These are phyloP conservation scores for Gypsophila paniculata DNA, from an alignment of 179 eudicot genomes.

Conservation along the genomic window DNA sequence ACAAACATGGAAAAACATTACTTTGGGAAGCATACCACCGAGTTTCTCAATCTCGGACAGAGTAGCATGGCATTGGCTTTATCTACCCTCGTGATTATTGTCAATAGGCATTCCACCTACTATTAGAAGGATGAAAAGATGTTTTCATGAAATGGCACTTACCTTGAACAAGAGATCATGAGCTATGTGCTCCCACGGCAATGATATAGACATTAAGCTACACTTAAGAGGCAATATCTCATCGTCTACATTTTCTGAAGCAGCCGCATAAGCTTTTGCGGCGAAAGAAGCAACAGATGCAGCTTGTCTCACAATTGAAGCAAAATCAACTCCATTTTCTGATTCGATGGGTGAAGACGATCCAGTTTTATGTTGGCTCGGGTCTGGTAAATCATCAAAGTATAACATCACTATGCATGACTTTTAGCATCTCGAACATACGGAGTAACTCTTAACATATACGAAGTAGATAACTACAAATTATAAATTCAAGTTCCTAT, in stretches of 20 bases:
- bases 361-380: constrained; percentile 50
- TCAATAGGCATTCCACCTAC: neutral
- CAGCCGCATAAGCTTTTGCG: constrained; percentile 69
- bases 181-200: constrained; percentile 95
- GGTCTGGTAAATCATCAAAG: constrained; percentile 43
- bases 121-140: neutral
- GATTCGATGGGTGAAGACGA: constrained; percentile 57
- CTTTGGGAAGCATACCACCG: constrained; percentile 6
- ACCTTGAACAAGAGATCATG: constrained; percentile 93
- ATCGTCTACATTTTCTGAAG: constrained; percentile 47
- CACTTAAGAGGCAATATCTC: constrained; percentile 93
- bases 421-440: neutral
- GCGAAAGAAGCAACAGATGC: constrained; percentile 83
- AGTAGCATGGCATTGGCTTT: neutral
- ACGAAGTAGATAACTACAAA: neutral
- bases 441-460: no score
- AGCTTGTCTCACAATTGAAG: constrained; percentile 63
- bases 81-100: neutral
- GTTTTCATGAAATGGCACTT: constrained; percentile 5
- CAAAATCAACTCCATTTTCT: constrained; percentile 51
- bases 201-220: constrained; percentile 82
- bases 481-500: neutral
- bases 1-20: neutral
- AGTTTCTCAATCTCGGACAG: constrained; percentile 6
- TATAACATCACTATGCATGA: constrained; percentile 7